phyloP scores from a whole-genome alignment of 2,329 filamentous ascomycete genomes.

The Didymella pomorum region DNA sequence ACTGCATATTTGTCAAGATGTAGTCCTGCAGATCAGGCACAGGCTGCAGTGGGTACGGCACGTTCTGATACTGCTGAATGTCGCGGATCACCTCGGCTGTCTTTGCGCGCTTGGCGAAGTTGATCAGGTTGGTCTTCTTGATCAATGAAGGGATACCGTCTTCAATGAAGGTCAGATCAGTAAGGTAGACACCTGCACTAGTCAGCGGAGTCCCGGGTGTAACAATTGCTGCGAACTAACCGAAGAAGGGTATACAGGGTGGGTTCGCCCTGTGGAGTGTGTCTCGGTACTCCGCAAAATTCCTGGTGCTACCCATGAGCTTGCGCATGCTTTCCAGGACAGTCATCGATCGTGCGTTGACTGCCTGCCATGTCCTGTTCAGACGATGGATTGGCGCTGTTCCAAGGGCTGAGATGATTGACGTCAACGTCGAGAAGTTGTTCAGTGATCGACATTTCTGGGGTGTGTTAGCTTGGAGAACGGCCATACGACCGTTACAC shows the following conservation, averaged over 20 bases:
- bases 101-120: constrained; percentile 97
- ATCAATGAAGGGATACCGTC: constrained; percentile 96
- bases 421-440: constrained; percentile 97
- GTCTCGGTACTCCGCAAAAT: constrained; percentile 96
- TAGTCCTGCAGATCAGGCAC: constrained; percentile 96
- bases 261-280: constrained; percentile 91
- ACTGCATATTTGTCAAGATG: constrained; percentile 94
- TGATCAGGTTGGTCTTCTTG: constrained; percentile 96
- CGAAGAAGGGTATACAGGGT: constrained; percentile 97
- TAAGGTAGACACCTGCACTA: constrained; percentile 84
- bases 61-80: constrained; percentile 98
- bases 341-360: constrained; percentile 81
- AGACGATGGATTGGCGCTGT: constrained; percentile 95
- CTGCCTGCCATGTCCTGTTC: constrained; percentile 91
- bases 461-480: constrained; percentile 32
- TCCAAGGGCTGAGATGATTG: constrained; percentile 93
- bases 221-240: constrained; percentile 59
- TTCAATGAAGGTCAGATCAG: constrained; percentile 97
- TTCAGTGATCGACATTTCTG: constrained; percentile 93
- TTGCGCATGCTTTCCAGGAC: constrained; percentile 90
- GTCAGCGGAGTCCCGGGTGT: constrained; percentile 28
- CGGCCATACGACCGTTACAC: background rate
- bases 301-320: constrained; percentile 96
- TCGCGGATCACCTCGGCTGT: constrained; percentile 98
- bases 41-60: constrained; percentile 89